Conservation (phyloP, 345 rosid species). For the Isatis tinctoria region DNA sequence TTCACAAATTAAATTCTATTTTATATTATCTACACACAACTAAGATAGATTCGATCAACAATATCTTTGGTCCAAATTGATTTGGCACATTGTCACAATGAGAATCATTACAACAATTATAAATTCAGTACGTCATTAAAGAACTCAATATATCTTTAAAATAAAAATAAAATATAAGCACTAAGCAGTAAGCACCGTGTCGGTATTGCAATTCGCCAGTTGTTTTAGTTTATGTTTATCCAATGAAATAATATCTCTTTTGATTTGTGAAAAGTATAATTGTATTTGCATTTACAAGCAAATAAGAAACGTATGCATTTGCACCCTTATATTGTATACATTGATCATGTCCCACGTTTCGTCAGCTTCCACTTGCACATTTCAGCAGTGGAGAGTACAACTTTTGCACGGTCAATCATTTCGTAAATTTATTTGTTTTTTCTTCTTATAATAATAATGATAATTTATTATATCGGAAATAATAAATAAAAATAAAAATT, state of each 20-base stretch:
- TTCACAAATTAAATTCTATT: background rate
- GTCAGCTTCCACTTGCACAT: constrained; percentile 13
- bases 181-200: background rate
- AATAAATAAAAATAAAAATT: no score
- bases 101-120: constrained; percentile 6
- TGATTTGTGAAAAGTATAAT: background rate
- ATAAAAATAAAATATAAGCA: background rate
- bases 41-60: constrained; percentile 22
- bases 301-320: constrained; percentile 1
- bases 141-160: background rate
- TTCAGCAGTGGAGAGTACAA: constrained; percentile 9
- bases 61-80: constrained; percentile 19
- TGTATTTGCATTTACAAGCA: background rate
- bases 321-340: background rate
- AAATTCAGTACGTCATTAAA: background rate
- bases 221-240: background rate
- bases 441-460: no score
- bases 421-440: background rate
- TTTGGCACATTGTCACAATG: constrained; percentile 19
- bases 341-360: constrained; percentile 13
- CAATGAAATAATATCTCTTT: background rate
- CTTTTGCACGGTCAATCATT: constrained; percentile 7
- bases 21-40: constrained; percentile 5
- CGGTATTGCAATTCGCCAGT: background rate
- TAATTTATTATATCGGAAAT: no score